Evolutionary conservation across 78 protist species (phyloP), one percentile per base, ranked within the genome.

Genomic region (Dictyostelium firmibasis): DNA sequence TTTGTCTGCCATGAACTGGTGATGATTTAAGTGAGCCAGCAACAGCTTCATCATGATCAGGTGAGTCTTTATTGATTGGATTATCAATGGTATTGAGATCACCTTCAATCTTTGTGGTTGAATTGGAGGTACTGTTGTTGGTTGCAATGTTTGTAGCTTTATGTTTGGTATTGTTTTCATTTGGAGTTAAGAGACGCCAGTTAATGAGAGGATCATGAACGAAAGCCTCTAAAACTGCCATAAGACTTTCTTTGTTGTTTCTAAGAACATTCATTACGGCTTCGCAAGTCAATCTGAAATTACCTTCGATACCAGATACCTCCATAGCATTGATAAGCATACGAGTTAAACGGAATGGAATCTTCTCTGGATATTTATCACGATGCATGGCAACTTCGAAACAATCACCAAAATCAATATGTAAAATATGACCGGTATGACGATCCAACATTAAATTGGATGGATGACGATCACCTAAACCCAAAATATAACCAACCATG

Each of bases 201-300:
- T 97, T 98, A 92, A 99, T 96, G 29, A 99, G 96, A 27, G 99
- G 99, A 88, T 99, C 99, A 96, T 99, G 97, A 14, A 99, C 99
- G 86, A 99, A 99, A 10, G 99, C 99, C 96, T 99, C 99, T 3
- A 99, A 97, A 95, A 99, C 98, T 11, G 99, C 99, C 99, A 99
- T 98, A 31, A 99, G 89, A 3, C 97, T 47, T 83, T 99, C 99
- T 41, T 97, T 88, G 96, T 99, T 84, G 18, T 85, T 91, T 25
- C 99, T 85, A 33, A 99, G 96, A 43, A 99, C 98, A 2, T 91
- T 64, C 99, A 99, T 97, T 8, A 98, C 99, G 9, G 67, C 18
- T 86, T 99, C 99, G 92, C 99, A 98, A 27, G 99, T 99, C 10
- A 83, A 35, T 47, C 99, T 93, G 96, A 96, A 99, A 53, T 76